Conservation (phyloP, 2,329 filamentous ascomycete genomes). For the Colletotrichum incanum region DNA sequence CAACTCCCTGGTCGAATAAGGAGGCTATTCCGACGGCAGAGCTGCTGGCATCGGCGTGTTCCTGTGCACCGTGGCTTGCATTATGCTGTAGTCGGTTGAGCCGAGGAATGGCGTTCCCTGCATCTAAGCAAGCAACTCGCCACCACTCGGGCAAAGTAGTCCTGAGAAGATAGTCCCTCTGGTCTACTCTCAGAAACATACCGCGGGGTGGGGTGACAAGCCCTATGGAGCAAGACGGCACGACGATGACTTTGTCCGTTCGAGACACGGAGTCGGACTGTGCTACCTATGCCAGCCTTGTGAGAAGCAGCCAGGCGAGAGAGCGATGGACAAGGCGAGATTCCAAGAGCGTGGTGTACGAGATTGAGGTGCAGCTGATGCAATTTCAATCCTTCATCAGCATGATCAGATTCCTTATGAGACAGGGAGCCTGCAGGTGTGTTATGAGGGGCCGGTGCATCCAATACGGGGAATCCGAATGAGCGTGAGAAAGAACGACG, state of each 20-base stretch:
- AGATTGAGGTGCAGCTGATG: constrained; percentile 34
- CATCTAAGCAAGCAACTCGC: constrained; percentile 1
- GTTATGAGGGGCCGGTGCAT: neutral
- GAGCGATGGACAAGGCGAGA: constrained; percentile 17
- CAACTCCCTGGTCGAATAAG: constrained; percentile 1
- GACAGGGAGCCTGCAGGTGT: constrained; percentile 9
- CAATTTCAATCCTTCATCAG: constrained; percentile 37
- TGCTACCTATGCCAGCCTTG: constrained; percentile 2
- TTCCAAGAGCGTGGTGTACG: constrained; percentile 12
- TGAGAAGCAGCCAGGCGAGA: constrained; percentile 28
- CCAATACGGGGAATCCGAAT: constrained; percentile 13
- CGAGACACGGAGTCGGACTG: constrained; percentile 1
- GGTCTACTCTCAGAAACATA: constrained; percentile 15
- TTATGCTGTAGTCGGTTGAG: neutral
- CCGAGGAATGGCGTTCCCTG: constrained; percentile 10
- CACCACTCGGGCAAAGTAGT: neutral
- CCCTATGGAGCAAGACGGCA: constrained; percentile 13
- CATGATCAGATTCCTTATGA: constrained; percentile 16
- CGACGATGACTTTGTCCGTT: neutral
- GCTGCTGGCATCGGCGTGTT: constrained; percentile 5
- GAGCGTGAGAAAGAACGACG: constrained; percentile 9
- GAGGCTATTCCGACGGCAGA: constrained; percentile 1
- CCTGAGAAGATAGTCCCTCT: neutral
- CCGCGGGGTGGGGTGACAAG: constrained; percentile 13
- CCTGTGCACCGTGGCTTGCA: neutral